These are phyloP conservation scores for Venturia carpophila DNA, from an alignment of 2,329 filamentous ascomycete genomes.

Conservation along the genomic window DNA sequence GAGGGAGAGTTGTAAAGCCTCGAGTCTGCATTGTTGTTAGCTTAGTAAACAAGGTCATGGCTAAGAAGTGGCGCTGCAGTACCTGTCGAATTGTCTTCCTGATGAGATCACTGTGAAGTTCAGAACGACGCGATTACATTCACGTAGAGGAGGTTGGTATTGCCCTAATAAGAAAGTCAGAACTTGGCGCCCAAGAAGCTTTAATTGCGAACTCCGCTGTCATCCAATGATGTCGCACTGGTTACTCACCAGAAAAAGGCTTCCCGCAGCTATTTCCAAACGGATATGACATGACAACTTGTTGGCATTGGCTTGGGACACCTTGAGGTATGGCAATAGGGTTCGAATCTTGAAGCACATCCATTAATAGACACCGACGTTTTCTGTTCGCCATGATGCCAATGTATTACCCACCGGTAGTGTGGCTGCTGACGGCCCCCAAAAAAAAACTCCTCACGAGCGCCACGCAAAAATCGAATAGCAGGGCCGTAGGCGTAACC, in stretches of 20 bases:
- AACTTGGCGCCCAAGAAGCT: not conserved
- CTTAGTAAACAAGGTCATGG: not conserved
- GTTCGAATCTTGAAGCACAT: conserved; percentile 62
- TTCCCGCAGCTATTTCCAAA: conserved; percentile 66
- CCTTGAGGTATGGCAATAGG: conserved; percentile 33
- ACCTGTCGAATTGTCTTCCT: conserved; percentile 62
- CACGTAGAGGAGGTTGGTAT: conserved; percentile 60
- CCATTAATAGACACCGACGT: conserved; percentile 34
- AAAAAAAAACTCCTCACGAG: not conserved
- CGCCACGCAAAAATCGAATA: conserved; percentile 1
- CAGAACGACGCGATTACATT: conserved; percentile 66
- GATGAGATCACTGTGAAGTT: conserved; percentile 66
- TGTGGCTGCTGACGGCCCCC: not conserved
- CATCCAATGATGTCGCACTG: not conserved
- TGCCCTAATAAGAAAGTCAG: conserved; percentile 37
- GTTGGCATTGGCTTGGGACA: conserved; percentile 7
- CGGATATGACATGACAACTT: conserved; percentile 58
- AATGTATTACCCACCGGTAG: too few species aligned
- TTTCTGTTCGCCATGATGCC: conserved; percentile 16
- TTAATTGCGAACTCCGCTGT: not conserved
- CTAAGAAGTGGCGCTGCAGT: not conserved
- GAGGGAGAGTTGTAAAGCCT: not conserved
- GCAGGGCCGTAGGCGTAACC: not conserved
- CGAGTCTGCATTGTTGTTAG: conserved; percentile 10
- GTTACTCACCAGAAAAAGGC: conserved; percentile 60